Conservation (phyloP, 1,284 basidiomycete species). For the Entoloma clypeatum region DNA sequence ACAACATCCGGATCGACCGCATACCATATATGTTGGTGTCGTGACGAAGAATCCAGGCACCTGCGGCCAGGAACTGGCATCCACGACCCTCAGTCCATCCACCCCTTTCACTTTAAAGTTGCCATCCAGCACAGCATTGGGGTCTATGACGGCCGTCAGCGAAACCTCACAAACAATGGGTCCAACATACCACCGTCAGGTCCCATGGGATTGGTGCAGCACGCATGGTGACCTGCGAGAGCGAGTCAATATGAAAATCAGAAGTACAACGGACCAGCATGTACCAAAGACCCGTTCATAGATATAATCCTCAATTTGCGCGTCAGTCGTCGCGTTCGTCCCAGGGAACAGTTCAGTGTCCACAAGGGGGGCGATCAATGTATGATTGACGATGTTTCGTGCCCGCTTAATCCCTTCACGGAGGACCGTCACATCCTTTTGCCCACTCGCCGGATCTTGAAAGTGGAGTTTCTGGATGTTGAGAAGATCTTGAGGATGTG, state of each 20-base stretch:
- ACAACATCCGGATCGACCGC: constrained; percentile 1
- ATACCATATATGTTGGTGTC: constrained; percentile 31
- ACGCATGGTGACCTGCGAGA: constrained; percentile 28
- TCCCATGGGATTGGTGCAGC: constrained; percentile 30
- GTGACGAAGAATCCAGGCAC: constrained; percentile 31
- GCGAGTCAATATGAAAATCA: background rate
- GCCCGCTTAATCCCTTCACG: constrained; percentile 26
- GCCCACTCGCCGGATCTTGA: constrained; percentile 22
- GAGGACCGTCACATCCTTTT: constrained; percentile 23
- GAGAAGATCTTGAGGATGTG: constrained; percentile 29
- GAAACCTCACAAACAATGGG: background rate
- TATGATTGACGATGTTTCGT: constrained; percentile 19
- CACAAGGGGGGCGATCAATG: constrained; percentile 21
- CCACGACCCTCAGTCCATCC: constrained; percentile 26
- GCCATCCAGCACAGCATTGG: constrained; percentile 28
- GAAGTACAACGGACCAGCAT: background rate
- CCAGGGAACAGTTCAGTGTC: constrained; percentile 25
- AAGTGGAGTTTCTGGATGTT: constrained; percentile 29
- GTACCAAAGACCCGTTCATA: constrained; percentile 26
- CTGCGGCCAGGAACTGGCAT: constrained; percentile 28
- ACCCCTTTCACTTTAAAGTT: constrained; percentile 29
- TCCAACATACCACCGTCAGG: constrained; percentile 22
- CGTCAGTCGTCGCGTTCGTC: constrained; percentile 21
- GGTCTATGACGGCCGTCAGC: constrained; percentile 17
- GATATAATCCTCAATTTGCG: constrained; percentile 25